Evolutionary conservation across 108 stramenopile species (phyloP), one percentile per base, ranked within the genome.

Genomic region (Nitzschia putrida): DNA sequence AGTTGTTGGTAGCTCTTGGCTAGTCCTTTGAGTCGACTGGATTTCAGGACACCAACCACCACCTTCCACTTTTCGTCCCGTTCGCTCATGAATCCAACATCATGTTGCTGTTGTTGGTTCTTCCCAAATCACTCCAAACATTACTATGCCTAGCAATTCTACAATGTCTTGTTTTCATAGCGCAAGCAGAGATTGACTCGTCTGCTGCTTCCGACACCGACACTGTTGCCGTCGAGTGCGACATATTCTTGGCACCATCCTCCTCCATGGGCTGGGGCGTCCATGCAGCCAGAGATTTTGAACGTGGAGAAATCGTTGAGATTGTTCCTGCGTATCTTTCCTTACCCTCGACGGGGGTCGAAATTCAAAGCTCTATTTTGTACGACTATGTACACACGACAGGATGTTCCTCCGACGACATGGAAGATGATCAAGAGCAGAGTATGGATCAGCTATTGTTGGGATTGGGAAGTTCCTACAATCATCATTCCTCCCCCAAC

Each of bases 241-340:
- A 56, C 29, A 66, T 66, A 16, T 66, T 53, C n/a, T 53, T 66
- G 65, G 65, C 65, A 11, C 65, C 65, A 7, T 66, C 65, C 26
- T 16, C 26, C 22, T 14, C 29, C 18, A 29, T 52, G 25, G 65
- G 65, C 13, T 66, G 65, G 65, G 65, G 65, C 9, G 65, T 66
- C 34, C 52, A 23, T 66, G 65, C 65, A 11, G 65, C 37, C 0
- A 14, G 65, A 39, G 52, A 66, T 11, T 53, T 66, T 53, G n/a
- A 13, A 34, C 14, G 10, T 2, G 51, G 43, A n/a, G 65, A 66
- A 13, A 20, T 53, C 3, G 65, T 66, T 2, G 65, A 66, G 21
- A 66, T 66, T 53, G 34, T 39, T 37, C 65, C 65, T 2, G 52
- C 52, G 2, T 66, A 66, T 66, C 18, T 66, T 2, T 40, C 52